Evolutionary conservation across 495 filamentous ascomycete species (phyloP).

Genomic region (Trichoderma reesei): DNA sequence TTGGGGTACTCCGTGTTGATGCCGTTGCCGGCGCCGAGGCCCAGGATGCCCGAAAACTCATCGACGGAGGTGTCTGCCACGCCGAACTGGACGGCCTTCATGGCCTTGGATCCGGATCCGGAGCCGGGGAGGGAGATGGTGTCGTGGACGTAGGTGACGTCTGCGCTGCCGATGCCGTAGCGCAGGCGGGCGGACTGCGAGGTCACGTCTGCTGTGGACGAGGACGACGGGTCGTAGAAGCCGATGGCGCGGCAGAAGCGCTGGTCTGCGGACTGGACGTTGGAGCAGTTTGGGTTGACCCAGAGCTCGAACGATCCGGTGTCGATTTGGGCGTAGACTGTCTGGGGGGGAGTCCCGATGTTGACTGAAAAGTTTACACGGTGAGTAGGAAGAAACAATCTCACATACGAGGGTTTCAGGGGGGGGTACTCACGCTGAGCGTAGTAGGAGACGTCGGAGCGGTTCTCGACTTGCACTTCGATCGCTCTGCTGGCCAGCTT

Average conservation of each 20-base stretch:
- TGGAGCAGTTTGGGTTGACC: constrained; percentile 40
- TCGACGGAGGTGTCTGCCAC: constrained; percentile 30
- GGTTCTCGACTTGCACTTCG: constrained; percentile 34
- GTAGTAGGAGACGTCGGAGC: constrained; percentile 41
- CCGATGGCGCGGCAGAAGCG: constrained; percentile 35
- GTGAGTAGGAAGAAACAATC: no score
- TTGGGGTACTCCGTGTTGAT: constrained; percentile 34
- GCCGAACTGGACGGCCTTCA: constrained; percentile 35
- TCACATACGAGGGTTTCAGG: no score
- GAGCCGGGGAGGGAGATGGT: constrained; percentile 28
- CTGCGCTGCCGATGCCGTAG: constrained; percentile 38
- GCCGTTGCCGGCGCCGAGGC: constrained; percentile 36
- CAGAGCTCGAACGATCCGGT: constrained; percentile 43
- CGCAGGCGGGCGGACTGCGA: constrained; percentile 24
- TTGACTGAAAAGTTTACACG: constrained; percentile 25
- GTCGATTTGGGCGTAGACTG: constrained; percentile 38
- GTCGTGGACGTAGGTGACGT: constrained; percentile 37
- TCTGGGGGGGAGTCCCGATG: constrained; percentile 38
- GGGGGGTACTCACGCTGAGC: constrained; percentile 24
- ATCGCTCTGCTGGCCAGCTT: constrained; percentile 30
- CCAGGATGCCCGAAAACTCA: constrained; percentile 37
- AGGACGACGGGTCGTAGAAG: constrained; percentile 28
- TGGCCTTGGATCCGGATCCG: constrained; percentile 17
- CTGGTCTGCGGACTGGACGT: constrained; percentile 26
- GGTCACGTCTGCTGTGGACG: constrained; percentile 22